Evolutionary conservation across 1,139 yeast species (phyloP).

Genomic region (Scheffersomyces segobiensis): DNA sequence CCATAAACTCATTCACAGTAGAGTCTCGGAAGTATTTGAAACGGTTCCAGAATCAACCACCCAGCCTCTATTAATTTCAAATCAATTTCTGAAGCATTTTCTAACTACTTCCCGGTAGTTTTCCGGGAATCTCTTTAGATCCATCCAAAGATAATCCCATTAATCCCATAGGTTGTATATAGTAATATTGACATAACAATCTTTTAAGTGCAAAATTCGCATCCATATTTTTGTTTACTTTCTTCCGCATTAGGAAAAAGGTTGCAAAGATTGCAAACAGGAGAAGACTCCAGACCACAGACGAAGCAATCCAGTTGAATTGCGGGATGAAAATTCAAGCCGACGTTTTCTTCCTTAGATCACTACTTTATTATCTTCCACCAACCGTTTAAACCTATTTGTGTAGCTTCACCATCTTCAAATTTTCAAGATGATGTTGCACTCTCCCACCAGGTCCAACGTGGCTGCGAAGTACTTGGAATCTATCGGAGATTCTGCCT

Average conservation of each 20-base stretch:
- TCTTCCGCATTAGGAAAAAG: background rate
- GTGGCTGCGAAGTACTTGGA: slow-evolving; percentile 38
- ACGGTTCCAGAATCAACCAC: background rate
- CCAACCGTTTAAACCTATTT: background rate
- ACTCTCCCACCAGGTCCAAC: slow-evolving; percentile 23
- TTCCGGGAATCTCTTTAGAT: no score
- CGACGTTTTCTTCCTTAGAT: background rate
- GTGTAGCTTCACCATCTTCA: background rate
- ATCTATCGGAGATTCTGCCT: slow-evolving; percentile 24
- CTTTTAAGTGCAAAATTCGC: background rate
- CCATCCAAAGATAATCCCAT: no score
- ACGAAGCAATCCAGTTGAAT: background rate
- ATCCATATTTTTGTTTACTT: background rate
- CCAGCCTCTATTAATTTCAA: background rate
- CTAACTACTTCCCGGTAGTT: no score
- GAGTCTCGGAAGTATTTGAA: background rate
- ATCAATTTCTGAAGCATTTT: no score
- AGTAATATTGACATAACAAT: background rate
- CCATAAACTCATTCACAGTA: no score
- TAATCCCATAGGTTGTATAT: background rate
- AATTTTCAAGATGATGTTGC: background rate
- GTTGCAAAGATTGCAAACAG: background rate
- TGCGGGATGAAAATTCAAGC: background rate
- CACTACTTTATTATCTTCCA: background rate
- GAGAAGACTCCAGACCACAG: background rate